Evolutionary conservation across 345 rosid species (phyloP), one percentile per base, ranked within the genome.

Genomic region (Eutrema yunnanense): DNA sequence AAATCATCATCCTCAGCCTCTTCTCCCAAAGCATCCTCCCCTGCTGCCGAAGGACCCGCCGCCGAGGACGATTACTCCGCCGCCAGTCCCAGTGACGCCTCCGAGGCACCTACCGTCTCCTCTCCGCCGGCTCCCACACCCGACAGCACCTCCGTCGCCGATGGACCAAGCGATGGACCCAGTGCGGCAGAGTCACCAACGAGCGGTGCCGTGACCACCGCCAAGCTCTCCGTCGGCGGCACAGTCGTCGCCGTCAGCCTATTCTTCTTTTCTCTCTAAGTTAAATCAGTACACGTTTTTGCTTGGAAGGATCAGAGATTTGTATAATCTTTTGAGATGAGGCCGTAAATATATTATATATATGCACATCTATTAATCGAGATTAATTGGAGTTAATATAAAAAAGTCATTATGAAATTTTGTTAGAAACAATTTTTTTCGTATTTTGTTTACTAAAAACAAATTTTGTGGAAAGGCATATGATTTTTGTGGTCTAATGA

Each of bases 351-450:
- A 56, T 48, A 70, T 9, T 33, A 8, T 46, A 34, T 19, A 49
- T 62, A 40, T 44, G 56, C 16, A 43, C 11, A 40, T 41, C 52
- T 59, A 62, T 64, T 61, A 32, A 26, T 59, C 26, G 67, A 56
- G 72, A 70, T 76, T 70, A 56, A 76, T 13, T 76, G 80, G 80
- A 62, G 51, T 62, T 53, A 40, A 44, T 46, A 9, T 76, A 69
- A 63, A 32, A 37, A 26, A 36, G n/a, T 51, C 48, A 7, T 14
- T 26, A 19, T 69, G 68, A 10, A 62, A 67, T 42, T 59, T 69
- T 62, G 59, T 61, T 69, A 47, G 63, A 54, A 43, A 69, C 63
- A 62, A 59, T 7, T 7, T 40, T 4, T 37, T 56, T 75, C 73
- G 62, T 74, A 43, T 51, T 33, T 67, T 61, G 54, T 42, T 60